These are phyloP conservation scores for Thielaviopsis ethacetica DNA, from an alignment of 2,329 filamentous ascomycete species.

Conservation along the genomic window DNA sequence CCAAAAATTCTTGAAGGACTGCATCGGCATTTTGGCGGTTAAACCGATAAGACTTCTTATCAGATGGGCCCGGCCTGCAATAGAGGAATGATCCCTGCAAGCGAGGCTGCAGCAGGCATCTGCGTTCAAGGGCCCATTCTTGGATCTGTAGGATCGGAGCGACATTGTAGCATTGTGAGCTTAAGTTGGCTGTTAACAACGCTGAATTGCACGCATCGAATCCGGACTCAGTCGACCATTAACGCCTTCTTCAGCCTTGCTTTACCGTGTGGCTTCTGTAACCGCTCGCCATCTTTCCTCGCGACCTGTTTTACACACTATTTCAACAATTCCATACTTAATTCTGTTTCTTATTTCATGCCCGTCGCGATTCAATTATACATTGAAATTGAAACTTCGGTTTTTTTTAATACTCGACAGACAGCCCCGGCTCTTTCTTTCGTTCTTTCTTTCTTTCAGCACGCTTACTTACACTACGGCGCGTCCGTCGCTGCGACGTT, in stretches of 20 bases:
- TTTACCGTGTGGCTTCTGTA: not conserved
- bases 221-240: not conserved
- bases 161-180: not conserved
- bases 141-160: not conserved
- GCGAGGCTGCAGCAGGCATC: slow-evolving; percentile 7
- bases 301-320: not conserved
- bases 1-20: not conserved
- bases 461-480: not conserved
- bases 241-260: not conserved
- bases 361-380: not conserved
- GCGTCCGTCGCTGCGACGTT: not conserved
- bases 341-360: not conserved
- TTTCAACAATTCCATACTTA: not conserved
- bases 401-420: not conserved
- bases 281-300: not conserved
- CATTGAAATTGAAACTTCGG: not conserved
- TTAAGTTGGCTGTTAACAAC: not conserved
- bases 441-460: not conserved
- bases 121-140: not conserved
- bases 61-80: not conserved
- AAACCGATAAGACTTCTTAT: slow-evolving; percentile 9
- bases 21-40: not conserved
- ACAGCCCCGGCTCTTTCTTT: not conserved
- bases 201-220: not conserved
- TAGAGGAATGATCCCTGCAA: slow-evolving; percentile 8